Conservation (phyloP, 192 early-diverging fungal species). For the Backusella luteola region DNA sequence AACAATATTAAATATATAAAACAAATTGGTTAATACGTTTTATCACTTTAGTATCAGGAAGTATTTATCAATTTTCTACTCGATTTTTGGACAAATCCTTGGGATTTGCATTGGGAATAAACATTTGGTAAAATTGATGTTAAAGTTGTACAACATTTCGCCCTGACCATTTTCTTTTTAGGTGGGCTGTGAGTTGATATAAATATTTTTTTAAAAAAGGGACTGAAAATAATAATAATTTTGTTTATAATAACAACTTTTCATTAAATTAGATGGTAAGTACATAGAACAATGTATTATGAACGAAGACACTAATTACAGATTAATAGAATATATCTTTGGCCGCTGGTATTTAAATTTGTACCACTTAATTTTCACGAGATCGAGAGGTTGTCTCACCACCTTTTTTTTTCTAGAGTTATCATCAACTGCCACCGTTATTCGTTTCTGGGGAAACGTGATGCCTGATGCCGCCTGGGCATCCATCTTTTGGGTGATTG, state of each 20-base stretch:
- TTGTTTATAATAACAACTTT: constrained; percentile 11
- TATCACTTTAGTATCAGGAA: constrained; percentile 48
- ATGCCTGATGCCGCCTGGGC: constrained; percentile 43
- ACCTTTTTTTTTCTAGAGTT: constrained; percentile 42
- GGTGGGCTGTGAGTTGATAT: constrained; percentile 16
- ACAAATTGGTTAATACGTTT: too few species aligned
- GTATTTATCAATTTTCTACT: constrained; percentile 69
- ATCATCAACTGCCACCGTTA: constrained; percentile 76
- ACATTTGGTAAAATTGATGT: constrained; percentile 45
- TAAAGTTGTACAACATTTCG: background rate
- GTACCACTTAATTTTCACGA: background rate
- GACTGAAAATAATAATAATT: too few species aligned
- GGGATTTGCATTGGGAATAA: constrained; percentile 70
- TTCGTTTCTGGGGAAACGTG: constrained; percentile 59
- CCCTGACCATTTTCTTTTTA: background rate
- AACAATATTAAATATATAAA: background rate
- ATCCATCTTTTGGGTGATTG: constrained; percentile 52
- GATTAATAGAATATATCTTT: constrained; percentile 13
- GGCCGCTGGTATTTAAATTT: constrained; percentile 16
- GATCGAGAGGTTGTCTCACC: background rate
- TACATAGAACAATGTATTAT: background rate
- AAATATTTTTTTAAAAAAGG: too few species aligned
- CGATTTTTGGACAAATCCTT: constrained; percentile 77
- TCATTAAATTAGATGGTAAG: constrained; percentile 17
- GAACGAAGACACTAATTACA: background rate